phyloP scores from a whole-genome alignment of 2,329 filamentous ascomycete genomes.

The Aspergillus sp. region DNA sequence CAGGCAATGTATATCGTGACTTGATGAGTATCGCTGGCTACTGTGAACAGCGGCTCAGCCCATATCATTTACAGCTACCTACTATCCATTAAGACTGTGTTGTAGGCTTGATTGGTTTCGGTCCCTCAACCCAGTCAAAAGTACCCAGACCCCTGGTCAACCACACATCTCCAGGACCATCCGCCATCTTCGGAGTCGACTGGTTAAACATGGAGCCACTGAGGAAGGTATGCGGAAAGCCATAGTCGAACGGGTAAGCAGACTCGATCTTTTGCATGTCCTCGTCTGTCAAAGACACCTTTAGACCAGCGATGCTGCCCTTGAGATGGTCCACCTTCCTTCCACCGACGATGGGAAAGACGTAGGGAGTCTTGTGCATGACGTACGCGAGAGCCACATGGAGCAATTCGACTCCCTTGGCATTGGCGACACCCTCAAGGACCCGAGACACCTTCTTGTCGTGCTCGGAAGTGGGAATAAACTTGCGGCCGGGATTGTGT shows the following conservation, averaged over 20 bases:
- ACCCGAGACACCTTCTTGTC: constrained; percentile 10
- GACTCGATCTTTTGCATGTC: constrained; percentile 49
- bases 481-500: constrained; percentile 14
- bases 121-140: constrained; percentile 4
- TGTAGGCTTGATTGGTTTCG: background rate
- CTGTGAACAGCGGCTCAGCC: no score
- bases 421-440: constrained; percentile 11
- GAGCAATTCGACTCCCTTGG: constrained; percentile 2
- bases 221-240: constrained; percentile 26
- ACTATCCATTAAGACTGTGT: no score
- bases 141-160: constrained; percentile 3
- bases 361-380: constrained; percentile 43
- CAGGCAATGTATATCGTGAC: no score
- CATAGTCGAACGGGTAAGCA: constrained; percentile 45
- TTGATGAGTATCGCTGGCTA: no score
- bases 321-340: constrained; percentile 45
- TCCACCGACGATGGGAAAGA: constrained; percentile 47
- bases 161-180: constrained; percentile 2
- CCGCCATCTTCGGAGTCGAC: background rate
- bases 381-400: constrained; percentile 41
- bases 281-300: constrained; percentile 41
- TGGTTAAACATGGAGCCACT: constrained; percentile 4
- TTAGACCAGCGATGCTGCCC: constrained; percentile 49
- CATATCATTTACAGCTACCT: no score
- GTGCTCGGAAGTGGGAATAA: constrained; percentile 4